These are phyloP conservation scores for Hymenoscyphus fraxineus DNA, from an alignment of 2,329 filamentous ascomycete species.

Conservation along the genomic window DNA sequence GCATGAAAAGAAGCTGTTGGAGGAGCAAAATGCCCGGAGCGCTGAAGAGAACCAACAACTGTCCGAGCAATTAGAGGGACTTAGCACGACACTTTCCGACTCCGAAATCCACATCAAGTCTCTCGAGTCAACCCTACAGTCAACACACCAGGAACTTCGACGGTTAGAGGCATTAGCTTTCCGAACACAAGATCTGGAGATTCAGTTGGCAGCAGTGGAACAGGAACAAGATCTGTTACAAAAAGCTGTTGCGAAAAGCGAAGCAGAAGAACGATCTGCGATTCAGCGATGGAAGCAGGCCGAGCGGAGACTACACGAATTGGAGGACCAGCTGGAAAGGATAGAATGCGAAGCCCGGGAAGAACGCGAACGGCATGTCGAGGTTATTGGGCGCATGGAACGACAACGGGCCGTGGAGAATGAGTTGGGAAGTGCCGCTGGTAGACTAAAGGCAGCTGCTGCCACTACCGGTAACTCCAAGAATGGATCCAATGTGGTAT, in stretches of 20 bases:
- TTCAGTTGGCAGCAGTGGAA: conserved; percentile 75
- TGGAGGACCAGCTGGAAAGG: conserved; percentile 83
- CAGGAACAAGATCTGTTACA: conserved; percentile 74
- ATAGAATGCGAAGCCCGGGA: conserved; percentile 81
- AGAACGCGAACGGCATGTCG: conserved; percentile 76
- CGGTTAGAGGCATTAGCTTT: conserved; percentile 69
- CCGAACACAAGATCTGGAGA: conserved; percentile 74
- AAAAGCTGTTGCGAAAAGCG: conserved; percentile 59
- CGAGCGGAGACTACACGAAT: conserved; percentile 69
- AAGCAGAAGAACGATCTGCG: conserved; percentile 74
- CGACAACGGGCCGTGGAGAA: conserved; percentile 76
- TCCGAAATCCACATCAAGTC: conserved; percentile 76
- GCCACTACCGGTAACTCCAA: conserved; percentile 55
- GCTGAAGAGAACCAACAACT: conserved; percentile 80
- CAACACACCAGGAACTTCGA: conserved; percentile 73
- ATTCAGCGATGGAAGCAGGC: conserved; percentile 81
- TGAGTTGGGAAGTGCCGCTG: conserved; percentile 75
- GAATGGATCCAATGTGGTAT: conserved; percentile 69
- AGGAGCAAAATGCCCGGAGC: conserved; percentile 70
- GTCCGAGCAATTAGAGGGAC: conserved; percentile 75
- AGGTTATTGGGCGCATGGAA: conserved; percentile 80
- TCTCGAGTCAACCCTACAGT: conserved; percentile 72
- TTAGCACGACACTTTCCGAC: conserved; percentile 75
- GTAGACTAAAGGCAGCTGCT: conserved; percentile 73
- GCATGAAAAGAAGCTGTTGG: conserved; percentile 66